phyloP scores from a whole-genome alignment of 495 filamentous ascomycete species.

The Penicillium turbatum region DNA sequence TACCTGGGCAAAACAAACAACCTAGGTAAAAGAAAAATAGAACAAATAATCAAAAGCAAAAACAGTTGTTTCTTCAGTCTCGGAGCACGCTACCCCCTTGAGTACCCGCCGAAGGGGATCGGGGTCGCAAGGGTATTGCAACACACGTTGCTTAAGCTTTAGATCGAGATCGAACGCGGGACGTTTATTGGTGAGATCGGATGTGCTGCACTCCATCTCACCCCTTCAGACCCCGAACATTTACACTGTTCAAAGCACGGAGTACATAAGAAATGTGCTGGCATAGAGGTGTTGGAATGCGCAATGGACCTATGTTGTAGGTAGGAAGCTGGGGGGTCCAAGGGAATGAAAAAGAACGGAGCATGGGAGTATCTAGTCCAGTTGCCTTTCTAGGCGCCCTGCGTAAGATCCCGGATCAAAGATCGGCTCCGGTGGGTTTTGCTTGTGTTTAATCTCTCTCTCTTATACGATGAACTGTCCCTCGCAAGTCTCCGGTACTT shows the following conservation, averaged over 20 bases:
- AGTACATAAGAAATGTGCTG: neutral
- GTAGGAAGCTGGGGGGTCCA: neutral
- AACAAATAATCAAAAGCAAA: slow-evolving; percentile 3
- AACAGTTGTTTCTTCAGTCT: slow-evolving; percentile 6
- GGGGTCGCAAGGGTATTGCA: slow-evolving; percentile 9
- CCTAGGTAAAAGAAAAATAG: neutral
- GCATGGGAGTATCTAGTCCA: neutral
- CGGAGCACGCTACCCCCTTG: slow-evolving; percentile 14
- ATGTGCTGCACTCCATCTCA: neutral
- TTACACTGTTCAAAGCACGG: neutral
- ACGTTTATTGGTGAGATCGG: slow-evolving; percentile 24
- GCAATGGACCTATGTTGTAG: neutral
- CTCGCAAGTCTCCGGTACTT: neutral
- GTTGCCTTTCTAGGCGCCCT: slow-evolving; percentile 29
- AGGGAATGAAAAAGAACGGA: neutral
- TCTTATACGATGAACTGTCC: neutral
- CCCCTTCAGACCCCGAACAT: neutral
- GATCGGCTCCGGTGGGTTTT: neutral
- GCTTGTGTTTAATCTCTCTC: neutral
- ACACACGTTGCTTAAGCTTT: slow-evolving; percentile 25
- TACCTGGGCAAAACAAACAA: neutral
- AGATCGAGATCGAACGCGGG: slow-evolving; percentile 28
- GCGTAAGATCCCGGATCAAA: slow-evolving; percentile 12
- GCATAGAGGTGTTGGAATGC: neutral
- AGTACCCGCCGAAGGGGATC: slow-evolving; percentile 11